Evolutionary conservation across 2,329 filamentous ascomycete genomes (phyloP).

Genomic region (Hymenoscyphus scutula): DNA sequence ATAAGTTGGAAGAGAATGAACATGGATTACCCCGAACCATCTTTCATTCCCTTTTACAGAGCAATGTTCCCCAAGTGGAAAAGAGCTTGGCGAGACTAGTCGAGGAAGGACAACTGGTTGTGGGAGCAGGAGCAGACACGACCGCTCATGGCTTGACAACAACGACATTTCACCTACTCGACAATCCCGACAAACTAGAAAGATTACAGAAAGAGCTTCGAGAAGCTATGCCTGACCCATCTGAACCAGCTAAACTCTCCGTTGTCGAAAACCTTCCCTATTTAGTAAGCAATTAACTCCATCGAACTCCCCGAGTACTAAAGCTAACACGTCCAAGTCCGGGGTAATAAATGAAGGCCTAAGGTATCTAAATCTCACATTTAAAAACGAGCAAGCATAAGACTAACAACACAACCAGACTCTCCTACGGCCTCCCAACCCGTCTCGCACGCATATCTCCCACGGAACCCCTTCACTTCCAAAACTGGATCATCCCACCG

Average conservation of each 20-base stretch:
- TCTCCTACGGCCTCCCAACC: constrained; percentile 31
- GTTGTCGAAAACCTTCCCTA: constrained; percentile 31
- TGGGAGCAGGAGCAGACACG: constrained; percentile 19
- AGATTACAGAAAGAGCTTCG: constrained; percentile 22
- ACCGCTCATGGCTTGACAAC: constrained; percentile 13
- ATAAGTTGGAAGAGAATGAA: constrained; percentile 6
- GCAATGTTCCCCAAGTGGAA: constrained; percentile 21
- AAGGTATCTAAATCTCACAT: too few relatives aligned
- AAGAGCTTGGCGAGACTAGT: constrained; percentile 17
- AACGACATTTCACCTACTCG: constrained; percentile 15
- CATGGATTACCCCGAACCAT: constrained; percentile 15
- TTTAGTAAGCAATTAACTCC: constrained; percentile 8
- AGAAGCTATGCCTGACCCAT: constrained; percentile 18
- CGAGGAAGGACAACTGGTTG: constrained; percentile 17
- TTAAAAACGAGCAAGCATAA: too few relatives aligned
- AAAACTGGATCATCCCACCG: constrained; percentile 25
- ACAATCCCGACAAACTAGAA: constrained; percentile 18
- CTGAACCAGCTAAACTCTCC: constrained; percentile 13
- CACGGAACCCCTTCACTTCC: constrained; percentile 23
- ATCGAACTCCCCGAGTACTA: not conserved
- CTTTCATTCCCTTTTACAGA: constrained; percentile 23
- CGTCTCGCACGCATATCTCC: constrained; percentile 34
- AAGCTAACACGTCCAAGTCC: constrained; percentile 6
- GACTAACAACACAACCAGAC: constrained; percentile 5
- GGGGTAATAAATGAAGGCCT: constrained; percentile 21